Evolutionary conservation across 192 early-diverging fungal genomes (phyloP).

Genomic region (Rhizophagus sp.): DNA sequence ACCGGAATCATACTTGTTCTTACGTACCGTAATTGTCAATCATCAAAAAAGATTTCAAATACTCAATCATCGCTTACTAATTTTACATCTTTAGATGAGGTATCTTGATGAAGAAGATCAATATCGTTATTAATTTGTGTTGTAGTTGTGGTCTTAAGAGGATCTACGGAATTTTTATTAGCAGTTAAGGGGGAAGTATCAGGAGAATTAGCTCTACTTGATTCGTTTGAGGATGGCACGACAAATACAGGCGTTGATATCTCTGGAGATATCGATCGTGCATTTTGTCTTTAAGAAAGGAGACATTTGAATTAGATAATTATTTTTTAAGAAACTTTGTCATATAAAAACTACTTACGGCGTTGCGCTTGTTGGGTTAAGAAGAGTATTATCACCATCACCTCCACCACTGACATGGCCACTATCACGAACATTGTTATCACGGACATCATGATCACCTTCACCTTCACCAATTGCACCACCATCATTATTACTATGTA

Average conservation of each 20-base stretch:
- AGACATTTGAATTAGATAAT: background rate
- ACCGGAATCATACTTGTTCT: too few species aligned
- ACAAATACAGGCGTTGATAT: background rate
- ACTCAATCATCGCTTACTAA: background rate
- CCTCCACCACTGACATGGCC: too few species aligned
- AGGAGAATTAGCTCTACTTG: background rate
- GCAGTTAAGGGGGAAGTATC: background rate
- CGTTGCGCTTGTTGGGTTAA: background rate
- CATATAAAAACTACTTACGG: background rate
- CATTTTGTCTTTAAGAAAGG: background rate
- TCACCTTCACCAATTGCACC: background rate
- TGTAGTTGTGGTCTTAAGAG: background rate
- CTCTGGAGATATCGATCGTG: background rate
- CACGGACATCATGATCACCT: background rate
- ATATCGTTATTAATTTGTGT: too few species aligned
- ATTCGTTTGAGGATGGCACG: background rate
- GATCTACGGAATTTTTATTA: background rate
- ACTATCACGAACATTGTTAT: background rate
- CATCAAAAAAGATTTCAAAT: too few species aligned
- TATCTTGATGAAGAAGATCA: background rate
- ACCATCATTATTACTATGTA: background rate
- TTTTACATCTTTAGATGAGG: background rate
- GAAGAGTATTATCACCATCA: background rate
- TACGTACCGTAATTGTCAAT: too few species aligned
- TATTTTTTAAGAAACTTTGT: too few species aligned